Evolutionary conservation across 164 flowering plant species (phyloP).

Genomic region (Pachysandra terminalis): DNA sequence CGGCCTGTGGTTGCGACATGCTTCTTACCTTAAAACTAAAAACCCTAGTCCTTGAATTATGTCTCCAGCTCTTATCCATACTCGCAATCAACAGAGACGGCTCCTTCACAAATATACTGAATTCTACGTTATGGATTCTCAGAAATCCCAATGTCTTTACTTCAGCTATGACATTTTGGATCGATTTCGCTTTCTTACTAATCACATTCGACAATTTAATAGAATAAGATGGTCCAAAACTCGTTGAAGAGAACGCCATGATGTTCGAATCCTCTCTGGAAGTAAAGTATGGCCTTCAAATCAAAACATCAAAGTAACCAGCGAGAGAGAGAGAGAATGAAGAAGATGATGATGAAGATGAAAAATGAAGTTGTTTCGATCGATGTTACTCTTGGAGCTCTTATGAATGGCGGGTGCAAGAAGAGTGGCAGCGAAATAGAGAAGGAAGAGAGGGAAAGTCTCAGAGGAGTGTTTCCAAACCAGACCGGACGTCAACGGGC

Average conservation of each 20-base stretch:
- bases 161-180: not conserved
- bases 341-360: too few species aligned
- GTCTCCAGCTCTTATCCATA: slow-evolving; percentile 1
- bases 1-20: slow-evolving; percentile 14
- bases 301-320: too few species aligned
- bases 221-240: slow-evolving; percentile 2
- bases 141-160: slow-evolving; percentile 8
- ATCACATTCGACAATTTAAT: slow-evolving; percentile 3
- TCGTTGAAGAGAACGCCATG: slow-evolving; percentile 17
- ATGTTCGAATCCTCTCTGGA: not conserved
- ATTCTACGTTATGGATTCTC: not conserved
- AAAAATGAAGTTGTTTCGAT: too few species aligned
- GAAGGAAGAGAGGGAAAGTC: too few species aligned
- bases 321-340: too few species aligned
- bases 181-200: slow-evolving; percentile 1
- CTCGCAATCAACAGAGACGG: not conserved
- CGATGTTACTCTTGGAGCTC: too few species aligned
- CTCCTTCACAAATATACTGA: not conserved
- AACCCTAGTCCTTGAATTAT: not conserved
- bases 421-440: too few species aligned
- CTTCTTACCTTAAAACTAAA: slow-evolving; percentile 3
- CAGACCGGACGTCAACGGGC: too few species aligned
- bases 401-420: too few species aligned
- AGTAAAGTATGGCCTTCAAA: not conserved
- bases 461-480: too few species aligned